Percentiles rank a stretch among this genome's conserved stretches.
These are phyloP conservation scores for Coniochaeta sp. DNA, from an alignment of 2,329 filamentous ascomycete species.

Conservation along the genomic window DNA sequence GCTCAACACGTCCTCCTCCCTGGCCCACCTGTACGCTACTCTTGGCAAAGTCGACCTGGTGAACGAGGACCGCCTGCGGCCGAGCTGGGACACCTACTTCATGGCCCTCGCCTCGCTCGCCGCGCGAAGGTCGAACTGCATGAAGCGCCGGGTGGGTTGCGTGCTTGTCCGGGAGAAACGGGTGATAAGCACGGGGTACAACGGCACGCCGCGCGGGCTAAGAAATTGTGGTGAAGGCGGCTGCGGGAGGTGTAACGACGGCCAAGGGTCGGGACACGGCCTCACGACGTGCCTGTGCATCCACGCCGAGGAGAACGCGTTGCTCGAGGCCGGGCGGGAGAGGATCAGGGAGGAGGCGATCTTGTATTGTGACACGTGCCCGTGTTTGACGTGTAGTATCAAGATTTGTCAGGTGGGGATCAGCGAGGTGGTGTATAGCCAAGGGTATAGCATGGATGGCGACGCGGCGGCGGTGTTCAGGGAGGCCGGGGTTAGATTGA, in stretches of 20 bases:
- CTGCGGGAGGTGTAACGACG: slow-evolving; percentile 79
- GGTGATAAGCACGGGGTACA: slow-evolving; percentile 94
- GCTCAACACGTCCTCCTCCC: slow-evolving; percentile 71
- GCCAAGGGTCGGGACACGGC: slow-evolving; percentile 59
- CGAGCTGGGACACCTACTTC: slow-evolving; percentile 95
- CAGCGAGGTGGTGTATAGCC: slow-evolving; percentile 87
- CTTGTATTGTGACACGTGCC: slow-evolving; percentile 93
- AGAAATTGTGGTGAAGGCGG: slow-evolving; percentile 90
- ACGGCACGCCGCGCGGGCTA: slow-evolving; percentile 87
- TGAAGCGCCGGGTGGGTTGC: slow-evolving; percentile 94
- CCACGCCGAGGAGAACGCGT: slow-evolving; percentile 96
- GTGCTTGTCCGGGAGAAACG: slow-evolving; percentile 80
- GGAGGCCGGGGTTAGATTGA: slow-evolving; percentile 74
- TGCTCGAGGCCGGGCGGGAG: slow-evolving; percentile 89
- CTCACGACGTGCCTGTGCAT: slow-evolving; percentile 88
- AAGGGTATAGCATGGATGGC: slow-evolving; percentile 90
- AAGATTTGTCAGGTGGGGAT: slow-evolving; percentile 98
- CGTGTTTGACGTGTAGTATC: slow-evolving; percentile 94
- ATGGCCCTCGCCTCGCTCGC: slow-evolving; percentile 94
- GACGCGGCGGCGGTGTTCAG: slow-evolving; percentile 76
- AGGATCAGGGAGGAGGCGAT: slow-evolving; percentile 75
- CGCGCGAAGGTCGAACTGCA: slow-evolving; percentile 88
- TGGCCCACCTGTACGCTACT: slow-evolving; percentile 64
- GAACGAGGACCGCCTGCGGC: slow-evolving; percentile 72
- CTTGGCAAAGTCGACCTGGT: slow-evolving; percentile 70